Percentiles rank a stretch among this genome's conserved stretches.
These are phyloP conservation scores for Salicornia ramosissima DNA, from an alignment of 148 eudicot genomes.

Conservation along the genomic window DNA sequence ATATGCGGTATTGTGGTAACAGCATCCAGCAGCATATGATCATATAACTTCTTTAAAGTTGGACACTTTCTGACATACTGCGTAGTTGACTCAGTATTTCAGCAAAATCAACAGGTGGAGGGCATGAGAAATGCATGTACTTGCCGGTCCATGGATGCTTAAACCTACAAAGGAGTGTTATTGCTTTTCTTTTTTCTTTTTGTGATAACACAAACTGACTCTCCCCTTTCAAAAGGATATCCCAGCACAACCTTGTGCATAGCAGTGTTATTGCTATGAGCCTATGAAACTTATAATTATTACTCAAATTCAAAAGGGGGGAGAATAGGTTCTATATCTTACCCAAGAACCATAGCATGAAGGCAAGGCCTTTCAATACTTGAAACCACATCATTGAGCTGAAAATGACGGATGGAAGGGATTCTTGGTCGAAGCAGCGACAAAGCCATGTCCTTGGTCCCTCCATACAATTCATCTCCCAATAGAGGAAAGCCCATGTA, in stretches of 20 bases:
- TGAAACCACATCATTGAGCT: conserved; percentile 50
- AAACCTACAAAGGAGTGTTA: conserved; percentile 55
- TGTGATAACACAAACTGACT: no score
- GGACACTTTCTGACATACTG: conserved; percentile 10
- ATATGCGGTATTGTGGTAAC: not conserved
- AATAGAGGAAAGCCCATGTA: conserved; percentile 72
- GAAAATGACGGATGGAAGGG: conserved; percentile 40
- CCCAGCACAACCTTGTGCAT: no score
- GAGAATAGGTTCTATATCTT: conserved; percentile 11
- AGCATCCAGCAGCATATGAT: conserved; percentile 2
- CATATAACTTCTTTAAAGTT: not conserved
- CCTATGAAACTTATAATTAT: not conserved
- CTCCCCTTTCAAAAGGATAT: no score
- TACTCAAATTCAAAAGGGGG: not conserved
- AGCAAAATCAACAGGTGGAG: conserved; percentile 77
- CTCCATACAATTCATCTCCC: conserved; percentile 97
- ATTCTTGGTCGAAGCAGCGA: conserved; percentile 63
- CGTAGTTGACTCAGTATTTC: conserved; percentile 52
- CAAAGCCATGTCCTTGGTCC: conserved; percentile 79
- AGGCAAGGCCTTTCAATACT: conserved; percentile 81
- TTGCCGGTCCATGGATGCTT: conserved; percentile 73
- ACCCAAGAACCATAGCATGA: conserved; percentile 96
- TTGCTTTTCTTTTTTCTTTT: no score
- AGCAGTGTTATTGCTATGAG: not conserved
- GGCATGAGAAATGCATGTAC: conserved; percentile 60